Percentiles rank a stretch among this genome's conserved stretches.
These are phyloP conservation scores for Cucurbita argyrosperma DNA, from an alignment of 306 rosid genomes.

Conservation along the genomic window DNA sequence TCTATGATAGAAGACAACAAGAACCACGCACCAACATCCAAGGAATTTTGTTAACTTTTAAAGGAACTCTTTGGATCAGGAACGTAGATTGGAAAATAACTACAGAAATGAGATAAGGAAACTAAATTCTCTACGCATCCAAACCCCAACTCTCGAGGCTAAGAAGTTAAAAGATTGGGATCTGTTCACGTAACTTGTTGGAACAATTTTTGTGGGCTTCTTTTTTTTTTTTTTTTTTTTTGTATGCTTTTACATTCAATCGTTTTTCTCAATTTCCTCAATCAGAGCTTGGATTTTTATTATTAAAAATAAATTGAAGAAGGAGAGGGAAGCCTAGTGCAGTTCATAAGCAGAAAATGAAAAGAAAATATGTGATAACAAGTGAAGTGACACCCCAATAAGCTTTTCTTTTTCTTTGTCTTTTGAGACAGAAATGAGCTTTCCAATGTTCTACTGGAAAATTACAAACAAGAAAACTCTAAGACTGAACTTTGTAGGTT, in stretches of 20 bases:
- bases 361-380: neutral
- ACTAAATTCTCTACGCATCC: neutral
- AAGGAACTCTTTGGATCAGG: neutral
- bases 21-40: neutral
- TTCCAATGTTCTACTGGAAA: neutral
- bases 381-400: neutral
- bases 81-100: neutral
- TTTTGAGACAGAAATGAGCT: neutral
- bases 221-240: neutral
- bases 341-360: neutral
- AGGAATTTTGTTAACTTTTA: neutral
- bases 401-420: neutral
- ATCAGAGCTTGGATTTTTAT: neutral
- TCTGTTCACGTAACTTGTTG: neutral
- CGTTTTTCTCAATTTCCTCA: neutral
- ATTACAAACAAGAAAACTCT: neutral
- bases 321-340: neutral
- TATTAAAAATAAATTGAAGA: neutral
- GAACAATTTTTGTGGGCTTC: neutral
- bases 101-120: neutral
- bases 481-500: neutral
- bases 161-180: neutral
- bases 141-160: neutral
- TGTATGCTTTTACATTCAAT: neutral
- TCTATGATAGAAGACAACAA: neutral